Conservation (phyloP, 768 basidiomycete genomes). For the Pleurotus ostreatus region DNA sequence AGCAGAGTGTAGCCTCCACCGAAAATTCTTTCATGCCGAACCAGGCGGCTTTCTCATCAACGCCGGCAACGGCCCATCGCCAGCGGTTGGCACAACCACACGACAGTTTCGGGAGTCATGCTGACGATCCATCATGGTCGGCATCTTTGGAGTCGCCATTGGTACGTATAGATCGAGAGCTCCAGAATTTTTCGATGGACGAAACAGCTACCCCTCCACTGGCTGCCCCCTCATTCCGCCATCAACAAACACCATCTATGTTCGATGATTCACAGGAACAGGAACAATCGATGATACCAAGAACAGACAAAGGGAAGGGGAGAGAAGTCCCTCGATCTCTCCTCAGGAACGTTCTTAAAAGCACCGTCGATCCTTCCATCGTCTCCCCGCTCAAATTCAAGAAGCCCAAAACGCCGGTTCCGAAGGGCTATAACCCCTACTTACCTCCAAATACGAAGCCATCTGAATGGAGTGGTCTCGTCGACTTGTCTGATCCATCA, state of each 20-base stretch:
- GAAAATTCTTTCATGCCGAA: conserved; percentile 75
- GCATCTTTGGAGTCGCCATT: conserved; percentile 73
- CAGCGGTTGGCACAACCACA: conserved; percentile 28
- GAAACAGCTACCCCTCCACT: conserved; percentile 23
- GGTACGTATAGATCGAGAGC: conserved; percentile 57
- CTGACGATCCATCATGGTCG: conserved; percentile 64
- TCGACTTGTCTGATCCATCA: conserved; percentile 62
- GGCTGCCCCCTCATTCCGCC: conserved; percentile 12
- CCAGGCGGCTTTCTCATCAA: conserved; percentile 73
- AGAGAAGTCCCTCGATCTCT: conserved; percentile 38
- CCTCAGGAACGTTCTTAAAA: conserved; percentile 47
- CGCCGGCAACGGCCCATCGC: conserved; percentile 51
- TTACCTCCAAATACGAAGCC: conserved; percentile 48
- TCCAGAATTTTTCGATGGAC: conserved; percentile 50
- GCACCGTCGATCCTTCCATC: conserved; percentile 35
- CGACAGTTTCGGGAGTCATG: conserved; percentile 33
- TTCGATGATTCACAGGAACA: conserved; percentile 10
- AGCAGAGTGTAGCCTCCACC: conserved; percentile 46
- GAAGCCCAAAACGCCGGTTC: conserved; percentile 53
- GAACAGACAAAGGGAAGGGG: conserved; percentile 41
- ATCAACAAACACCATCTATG: conserved; percentile 17
- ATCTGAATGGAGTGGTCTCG: conserved; percentile 66
- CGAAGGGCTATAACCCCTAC: conserved; percentile 57
- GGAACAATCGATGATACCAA: conserved; percentile 15
- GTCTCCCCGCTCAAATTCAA: conserved; percentile 49